Base-by-base conservation (phyloP, 2,329 filamentous ascomycete species). In the Coniochaeta sp. region DNA sequence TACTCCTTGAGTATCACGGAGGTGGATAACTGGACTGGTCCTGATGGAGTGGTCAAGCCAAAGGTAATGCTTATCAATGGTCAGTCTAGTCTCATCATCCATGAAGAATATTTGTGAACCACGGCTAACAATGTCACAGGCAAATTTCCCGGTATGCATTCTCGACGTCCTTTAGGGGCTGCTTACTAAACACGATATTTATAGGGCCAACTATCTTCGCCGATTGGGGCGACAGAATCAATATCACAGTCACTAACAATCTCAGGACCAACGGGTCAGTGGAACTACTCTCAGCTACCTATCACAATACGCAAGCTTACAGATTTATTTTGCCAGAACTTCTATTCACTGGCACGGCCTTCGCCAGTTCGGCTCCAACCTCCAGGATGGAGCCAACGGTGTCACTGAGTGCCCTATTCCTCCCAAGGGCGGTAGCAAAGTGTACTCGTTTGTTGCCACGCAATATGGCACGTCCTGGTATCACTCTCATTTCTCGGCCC, bases 221-320 rank as follows among this genome's bases (percentile, higher is more conserved):
- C 16, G 71, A 81, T 60, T 82, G 80, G 78, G 81, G 80, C 33
- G 80, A 83, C 62, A 70, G 63, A 7, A 72, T 81, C 36, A 72
- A 87, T 56, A 80, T 90, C 57, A 84, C 83, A 26, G 81, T 90
- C 60, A 79, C 83, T 71, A 91, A 91, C 70, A 78, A 82, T n/a
- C 79, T 90, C 1, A 77, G 77, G 16, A 72, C 68, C 34, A 77
- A 76, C 63, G 72, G 71, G 71, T 74, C 61, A 47, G 69, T 60
- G 4, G 11, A 7, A 2, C 9, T 9, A 17, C 24, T 26, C 43
- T 47, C 19, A 26, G 9, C 19, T 19, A 4, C 1, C 5, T 22
- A 7, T 19, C n/a, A 33, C 3, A 12, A 2, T 43, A 4, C 8
- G 3, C 5, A 11, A n/a, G 26, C 36, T 24, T 6, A 38, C 9